Evolutionary conservation across 257 asterid species (phyloP).

Genomic region (Capsicum pubescens): DNA sequence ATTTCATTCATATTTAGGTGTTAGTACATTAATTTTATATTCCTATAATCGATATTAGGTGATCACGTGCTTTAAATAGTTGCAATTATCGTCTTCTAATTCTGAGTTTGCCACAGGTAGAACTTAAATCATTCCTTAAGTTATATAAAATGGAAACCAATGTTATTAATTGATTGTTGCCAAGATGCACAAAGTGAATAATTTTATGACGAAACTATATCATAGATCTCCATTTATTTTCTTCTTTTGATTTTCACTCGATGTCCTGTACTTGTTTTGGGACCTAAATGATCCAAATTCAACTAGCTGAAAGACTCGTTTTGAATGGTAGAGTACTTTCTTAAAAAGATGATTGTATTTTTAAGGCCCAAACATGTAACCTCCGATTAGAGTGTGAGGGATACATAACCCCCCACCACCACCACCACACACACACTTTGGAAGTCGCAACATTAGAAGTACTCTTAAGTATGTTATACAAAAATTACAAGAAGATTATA

Average conservation of each 20-base stretch:
- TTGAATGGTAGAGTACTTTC: neutral
- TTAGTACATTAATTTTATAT: too few species aligned
- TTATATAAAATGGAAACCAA: neutral
- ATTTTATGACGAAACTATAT: neutral
- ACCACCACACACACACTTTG: too few species aligned
- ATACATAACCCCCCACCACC: too few species aligned
- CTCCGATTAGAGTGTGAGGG: too few species aligned
- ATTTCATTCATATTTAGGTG: too few species aligned
- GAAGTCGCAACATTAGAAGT: neutral
- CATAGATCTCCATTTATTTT: neutral
- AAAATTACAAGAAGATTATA: neutral
- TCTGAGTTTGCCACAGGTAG: too few species aligned
- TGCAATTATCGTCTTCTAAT: too few species aligned
- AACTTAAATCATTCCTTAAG: too few species aligned
- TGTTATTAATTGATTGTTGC: neutral
- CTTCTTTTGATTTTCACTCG: neutral
- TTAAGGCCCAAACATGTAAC: neutral
- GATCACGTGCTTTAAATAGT: too few species aligned
- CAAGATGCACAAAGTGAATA: neutral
- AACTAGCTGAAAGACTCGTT: neutral
- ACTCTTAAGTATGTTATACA: neutral
- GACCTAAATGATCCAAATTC: neutral
- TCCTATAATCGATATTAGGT: too few species aligned
- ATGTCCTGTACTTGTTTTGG: neutral
- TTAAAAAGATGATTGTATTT: neutral